These are phyloP conservation scores for Candida sojae DNA, from an alignment of 1,139 yeast species.

Conservation along the genomic window DNA sequence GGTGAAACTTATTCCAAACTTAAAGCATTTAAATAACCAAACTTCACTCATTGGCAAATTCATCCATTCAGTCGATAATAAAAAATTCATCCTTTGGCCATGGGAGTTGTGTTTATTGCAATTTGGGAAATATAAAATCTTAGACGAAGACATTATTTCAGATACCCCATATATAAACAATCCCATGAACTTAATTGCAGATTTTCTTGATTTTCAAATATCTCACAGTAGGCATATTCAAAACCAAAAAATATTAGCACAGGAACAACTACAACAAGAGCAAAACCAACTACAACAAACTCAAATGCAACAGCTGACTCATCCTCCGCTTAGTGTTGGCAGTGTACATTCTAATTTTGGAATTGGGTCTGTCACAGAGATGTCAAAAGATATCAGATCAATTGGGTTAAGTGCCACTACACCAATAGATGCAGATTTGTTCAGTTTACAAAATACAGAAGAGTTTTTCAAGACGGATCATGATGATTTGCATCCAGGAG, in stretches of 20 bases:
- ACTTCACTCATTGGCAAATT: constrained; percentile 64
- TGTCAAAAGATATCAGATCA: constrained; percentile 16
- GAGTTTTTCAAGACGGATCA: constrained; percentile 13
- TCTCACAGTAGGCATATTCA: constrained; percentile 19
- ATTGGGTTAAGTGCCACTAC: constrained; percentile 17
- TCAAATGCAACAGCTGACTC: constrained; percentile 6
- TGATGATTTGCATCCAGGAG: constrained; percentile 3
- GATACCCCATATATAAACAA: constrained; percentile 17
- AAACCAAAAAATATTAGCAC: constrained; percentile 10
- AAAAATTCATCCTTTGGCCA: constrained; percentile 71
- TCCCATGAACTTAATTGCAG: constrained; percentile 37
- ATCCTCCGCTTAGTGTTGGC: constrained; percentile 25
- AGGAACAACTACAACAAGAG: constrained; percentile 12
- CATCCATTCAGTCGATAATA: constrained; percentile 52
- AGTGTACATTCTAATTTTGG: constrained; percentile 31
- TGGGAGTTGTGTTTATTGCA: constrained; percentile 64
- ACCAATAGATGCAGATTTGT: constrained; percentile 24
- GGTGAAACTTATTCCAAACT: constrained; percentile 68
- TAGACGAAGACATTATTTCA: constrained; percentile 1
- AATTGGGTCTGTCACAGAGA: constrained; percentile 21
- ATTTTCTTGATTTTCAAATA: constrained; percentile 38
- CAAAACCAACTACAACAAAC: constrained; percentile 10
- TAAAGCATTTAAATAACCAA: constrained; percentile 66
- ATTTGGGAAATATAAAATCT: constrained; percentile 31
- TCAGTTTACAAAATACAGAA: constrained; percentile 23